Evolutionary conservation across 768 basidiomycete species (phyloP), one percentile per base, ranked within the genome.

Genomic region (Ramaria sp.): DNA sequence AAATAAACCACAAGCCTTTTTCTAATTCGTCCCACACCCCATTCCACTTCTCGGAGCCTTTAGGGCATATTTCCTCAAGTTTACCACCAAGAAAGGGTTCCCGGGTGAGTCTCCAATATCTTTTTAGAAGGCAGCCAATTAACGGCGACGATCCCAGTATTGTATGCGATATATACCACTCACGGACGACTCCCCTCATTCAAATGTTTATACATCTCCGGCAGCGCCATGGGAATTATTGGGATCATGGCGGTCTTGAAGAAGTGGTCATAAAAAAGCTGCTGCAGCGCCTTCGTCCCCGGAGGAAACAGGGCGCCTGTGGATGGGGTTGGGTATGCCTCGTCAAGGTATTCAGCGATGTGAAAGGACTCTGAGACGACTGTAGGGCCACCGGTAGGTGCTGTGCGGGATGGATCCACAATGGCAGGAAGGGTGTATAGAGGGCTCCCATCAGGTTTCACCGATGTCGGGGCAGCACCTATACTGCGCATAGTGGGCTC

Each of bases 211-310:
- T 13, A 20, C 20, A 57, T 13, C 4, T 15, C 3, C 11, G 86
- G 85, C 0, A 86, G 71, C 77, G 88, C 79, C 62, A 89, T 82
- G 1, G 81, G 79, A 13, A 49, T 0, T 59, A 54, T 73, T 0
- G 85, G 85, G 63, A 81, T 80, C 63, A 58, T 1, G 57, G 15
- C 37, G 45, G 38, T 64, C 61, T 15, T 57, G 59, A 34, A 61
- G 51, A 51, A 64, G 64, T 41, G 59, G 12, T 64, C 54, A 0
- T 61, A 47, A 61, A 77, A 76, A 0, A 73, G 73, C 0, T 65
- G 65, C 50, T 78, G 69, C 10, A 80, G 63, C 1, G 71, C 72
- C 27, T 65, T 63, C 0, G 69, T 71, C 17, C 72, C 73, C 3
- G 53, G 20, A 0, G 73, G 75, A 59, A 79, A 63, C 19, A 79